Evolutionary conservation across 73 alveolate genomes (phyloP).

Genomic region (Tetrahymena elliotti): DNA sequence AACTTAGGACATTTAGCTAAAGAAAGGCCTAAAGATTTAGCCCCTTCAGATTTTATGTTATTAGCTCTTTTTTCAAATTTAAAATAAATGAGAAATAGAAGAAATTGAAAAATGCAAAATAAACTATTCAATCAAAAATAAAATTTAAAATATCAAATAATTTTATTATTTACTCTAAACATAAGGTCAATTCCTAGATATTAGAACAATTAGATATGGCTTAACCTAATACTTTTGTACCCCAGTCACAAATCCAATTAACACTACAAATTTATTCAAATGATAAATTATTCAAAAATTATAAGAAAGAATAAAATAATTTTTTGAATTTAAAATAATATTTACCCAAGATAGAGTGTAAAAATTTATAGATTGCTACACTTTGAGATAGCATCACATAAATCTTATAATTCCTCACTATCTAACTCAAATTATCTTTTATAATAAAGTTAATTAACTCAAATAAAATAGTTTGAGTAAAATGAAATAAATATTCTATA

Average conservation of each 20-base stretch:
- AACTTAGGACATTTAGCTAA: background rate
- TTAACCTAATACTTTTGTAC: background rate
- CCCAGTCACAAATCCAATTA: background rate
- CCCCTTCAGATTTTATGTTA: no score
- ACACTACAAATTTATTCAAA: background rate
- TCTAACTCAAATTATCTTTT: background rate
- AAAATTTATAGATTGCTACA: background rate
- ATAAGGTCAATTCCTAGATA: background rate
- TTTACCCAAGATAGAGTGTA: background rate
- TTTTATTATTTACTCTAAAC: background rate
- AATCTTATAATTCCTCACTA: background rate
- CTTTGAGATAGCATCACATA: background rate
- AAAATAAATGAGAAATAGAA: no score
- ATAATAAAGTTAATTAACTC: no score
- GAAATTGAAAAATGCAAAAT: no score
- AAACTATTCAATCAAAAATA: no score
- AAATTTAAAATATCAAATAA: no score
- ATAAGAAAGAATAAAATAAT: no score
- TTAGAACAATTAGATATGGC: background rate
- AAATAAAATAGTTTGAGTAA: background rate
- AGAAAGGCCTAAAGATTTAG: no score
- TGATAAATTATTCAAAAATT: no score
- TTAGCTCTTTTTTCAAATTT: no score
- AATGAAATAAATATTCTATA: no score
- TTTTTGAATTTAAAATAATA: no score